These are phyloP conservation scores for Triglochin maritima DNA, from an alignment of 106 monocot genomes.

Conservation along the genomic window DNA sequence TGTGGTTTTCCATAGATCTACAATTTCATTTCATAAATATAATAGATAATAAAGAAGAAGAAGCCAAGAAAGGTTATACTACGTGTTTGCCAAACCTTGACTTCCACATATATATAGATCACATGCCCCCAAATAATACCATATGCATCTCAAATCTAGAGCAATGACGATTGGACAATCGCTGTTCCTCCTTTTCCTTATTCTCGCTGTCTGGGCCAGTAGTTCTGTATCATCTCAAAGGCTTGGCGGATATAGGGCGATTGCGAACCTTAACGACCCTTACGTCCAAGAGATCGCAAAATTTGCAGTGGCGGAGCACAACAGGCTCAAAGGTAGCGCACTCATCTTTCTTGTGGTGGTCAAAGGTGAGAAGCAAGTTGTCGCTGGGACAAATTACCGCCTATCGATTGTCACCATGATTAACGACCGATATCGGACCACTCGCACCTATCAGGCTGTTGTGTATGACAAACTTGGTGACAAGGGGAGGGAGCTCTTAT, in stretches of 20 bases:
- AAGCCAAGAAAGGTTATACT: too few relatives aligned
- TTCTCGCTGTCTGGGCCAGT: too few relatives aligned
- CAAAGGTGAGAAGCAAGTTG: conserved; percentile 40
- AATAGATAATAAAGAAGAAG: too few relatives aligned
- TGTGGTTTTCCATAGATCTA: too few relatives aligned
- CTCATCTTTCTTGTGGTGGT: conserved; percentile 25
- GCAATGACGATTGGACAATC: too few relatives aligned
- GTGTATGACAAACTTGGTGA: conserved; percentile 34
- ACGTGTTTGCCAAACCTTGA: too few relatives aligned
- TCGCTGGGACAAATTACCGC: conserved; percentile 34
- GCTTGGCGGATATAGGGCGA: not conserved
- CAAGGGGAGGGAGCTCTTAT: conserved; percentile 18
- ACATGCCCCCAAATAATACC: too few relatives aligned
- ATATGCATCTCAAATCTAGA: too few relatives aligned
- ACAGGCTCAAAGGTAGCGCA: not conserved
- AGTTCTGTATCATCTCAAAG: too few relatives aligned
- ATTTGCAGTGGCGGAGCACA: conserved; percentile 12
- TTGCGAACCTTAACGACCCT: not conserved
- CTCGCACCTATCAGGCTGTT: conserved; percentile 22
- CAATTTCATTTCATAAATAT: too few relatives aligned
- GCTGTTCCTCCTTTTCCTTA: too few relatives aligned
- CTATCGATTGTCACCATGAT: conserved; percentile 18
- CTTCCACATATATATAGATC: too few relatives aligned
- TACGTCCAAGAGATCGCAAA: not conserved
- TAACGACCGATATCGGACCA: not conserved